Evolutionary conservation across 257 asterid species (phyloP).

Genomic region (Coffea canephora): DNA sequence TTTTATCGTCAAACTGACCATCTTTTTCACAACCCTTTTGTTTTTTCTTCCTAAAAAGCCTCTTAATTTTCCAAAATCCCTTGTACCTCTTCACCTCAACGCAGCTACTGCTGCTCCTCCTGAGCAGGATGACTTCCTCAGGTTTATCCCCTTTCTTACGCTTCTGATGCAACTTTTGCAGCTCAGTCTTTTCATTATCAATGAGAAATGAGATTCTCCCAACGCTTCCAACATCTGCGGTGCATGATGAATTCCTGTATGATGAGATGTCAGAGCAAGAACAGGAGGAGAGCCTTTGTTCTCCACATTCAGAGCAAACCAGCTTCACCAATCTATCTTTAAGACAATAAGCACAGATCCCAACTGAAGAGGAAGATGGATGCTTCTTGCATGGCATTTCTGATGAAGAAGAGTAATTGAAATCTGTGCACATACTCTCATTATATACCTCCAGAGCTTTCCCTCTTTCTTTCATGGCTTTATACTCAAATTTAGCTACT

Average conservation of each 20-base stretch:
- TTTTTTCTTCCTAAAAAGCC: conserved; percentile 59
- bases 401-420: conserved; percentile 50
- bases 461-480: conserved; percentile 65
- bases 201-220: conserved; percentile 75
- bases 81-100: conserved; percentile 68
- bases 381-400: conserved; percentile 75
- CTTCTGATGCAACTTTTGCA: conserved; percentile 14
- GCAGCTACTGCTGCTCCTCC: conserved; percentile 81
- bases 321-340: conserved; percentile 67
- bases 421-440: conserved; percentile 33
- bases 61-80: conserved; percentile 78
- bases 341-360: conserved; percentile 74
- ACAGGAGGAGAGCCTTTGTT: conserved; percentile 77
- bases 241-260: conserved; percentile 55
- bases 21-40: conserved; percentile 33
- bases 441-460: conserved; percentile 42
- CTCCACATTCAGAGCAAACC: conserved; percentile 92
- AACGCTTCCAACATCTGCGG: conserved; percentile 70
- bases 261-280: conserved; percentile 84
- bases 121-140: conserved; percentile 52
- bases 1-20: conserved; percentile 43
- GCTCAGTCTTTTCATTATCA: conserved; percentile 61
- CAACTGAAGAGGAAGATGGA: conserved; percentile 60
- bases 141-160: conserved; percentile 33
- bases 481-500: background rate